Evolutionary conservation across 768 basidiomycete genomes (phyloP).

Genomic region (Hydnomerulius pinastri): DNA sequence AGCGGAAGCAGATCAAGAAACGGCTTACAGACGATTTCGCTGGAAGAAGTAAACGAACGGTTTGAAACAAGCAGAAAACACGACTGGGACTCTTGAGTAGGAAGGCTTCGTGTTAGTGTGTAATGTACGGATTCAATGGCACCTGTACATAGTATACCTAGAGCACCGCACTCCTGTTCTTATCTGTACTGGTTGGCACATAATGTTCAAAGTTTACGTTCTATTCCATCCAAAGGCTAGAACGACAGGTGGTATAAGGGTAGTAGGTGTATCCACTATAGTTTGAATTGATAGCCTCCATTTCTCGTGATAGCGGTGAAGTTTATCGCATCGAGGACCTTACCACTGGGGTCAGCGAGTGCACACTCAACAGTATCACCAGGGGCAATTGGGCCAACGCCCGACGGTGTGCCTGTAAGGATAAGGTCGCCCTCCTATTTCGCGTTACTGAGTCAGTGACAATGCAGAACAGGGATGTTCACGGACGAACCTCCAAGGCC

Average conservation of each 20-base stretch:
- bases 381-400: conserved; percentile 75
- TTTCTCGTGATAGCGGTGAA: conserved; percentile 67
- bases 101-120: not conserved
- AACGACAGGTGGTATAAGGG: not conserved
- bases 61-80: conserved; percentile 17
- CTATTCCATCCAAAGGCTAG: not conserved
- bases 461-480: not conserved
- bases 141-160: conserved; percentile 19
- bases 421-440: conserved; percentile 87
- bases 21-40: conserved; percentile 29
- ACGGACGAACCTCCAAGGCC: conserved; percentile 77
- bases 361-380: conserved; percentile 82
- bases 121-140: not conserved
- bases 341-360: conserved; percentile 54
- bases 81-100: conserved; percentile 18
- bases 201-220: conserved; percentile 8
- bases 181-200: conserved; percentile 14
- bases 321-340: conserved; percentile 59
- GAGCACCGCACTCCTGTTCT: conserved; percentile 4
- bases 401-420: conserved; percentile 89
- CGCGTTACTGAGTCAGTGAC: not conserved
- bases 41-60: conserved; percentile 25
- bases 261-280: conserved; percentile 15
- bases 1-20: conserved; percentile 13
- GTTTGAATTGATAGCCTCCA: conserved; percentile 65